A percentile compares a stretch with the other conserved stretches of the same genome.
Conservation (phyloP, 768 basidiomycete genomes). For the Lactarius sanguifluus region DNA sequence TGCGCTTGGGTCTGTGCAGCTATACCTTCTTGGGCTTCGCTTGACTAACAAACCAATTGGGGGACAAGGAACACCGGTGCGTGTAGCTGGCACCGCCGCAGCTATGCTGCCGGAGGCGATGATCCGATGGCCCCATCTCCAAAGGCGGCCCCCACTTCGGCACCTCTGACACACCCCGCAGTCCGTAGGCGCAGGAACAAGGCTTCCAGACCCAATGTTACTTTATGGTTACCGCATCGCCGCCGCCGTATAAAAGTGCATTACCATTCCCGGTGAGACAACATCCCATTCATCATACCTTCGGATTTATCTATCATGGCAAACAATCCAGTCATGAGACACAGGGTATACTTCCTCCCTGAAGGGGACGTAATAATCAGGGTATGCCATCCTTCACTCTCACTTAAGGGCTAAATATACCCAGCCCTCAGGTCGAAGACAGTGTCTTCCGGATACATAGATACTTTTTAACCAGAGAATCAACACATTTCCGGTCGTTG, state of each 20-base stretch:
- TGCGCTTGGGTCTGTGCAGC: background rate
- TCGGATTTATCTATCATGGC: no score
- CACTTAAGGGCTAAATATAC: background rate
- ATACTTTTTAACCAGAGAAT: slow-evolving; percentile 65
- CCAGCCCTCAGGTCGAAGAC: slow-evolving; percentile 50
- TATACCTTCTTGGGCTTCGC: background rate
- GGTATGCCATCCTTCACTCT: background rate
- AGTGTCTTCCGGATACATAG: slow-evolving; percentile 56
- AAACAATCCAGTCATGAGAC: fast-evolving
- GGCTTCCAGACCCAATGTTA: background rate
- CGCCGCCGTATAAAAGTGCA: slow-evolving; percentile 10
- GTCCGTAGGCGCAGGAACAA: background rate
- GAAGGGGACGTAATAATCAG: background rate
- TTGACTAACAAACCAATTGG: slow-evolving; percentile 6
- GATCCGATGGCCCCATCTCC: slow-evolving; percentile 1
- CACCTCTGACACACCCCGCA: background rate
- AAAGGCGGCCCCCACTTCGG: background rate
- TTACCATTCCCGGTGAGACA: background rate
- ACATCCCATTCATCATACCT: background rate
- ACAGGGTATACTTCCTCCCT: background rate
- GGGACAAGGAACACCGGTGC: background rate
- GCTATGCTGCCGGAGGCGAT: slow-evolving; percentile 1
- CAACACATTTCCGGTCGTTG: slow-evolving; percentile 42
- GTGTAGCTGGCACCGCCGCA: slow-evolving; percentile 7
- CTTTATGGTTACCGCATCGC: background rate